Base-by-base conservation (phyloP, 257 asterid genomes). In the Nicotiana tomentosiformis region DNA sequence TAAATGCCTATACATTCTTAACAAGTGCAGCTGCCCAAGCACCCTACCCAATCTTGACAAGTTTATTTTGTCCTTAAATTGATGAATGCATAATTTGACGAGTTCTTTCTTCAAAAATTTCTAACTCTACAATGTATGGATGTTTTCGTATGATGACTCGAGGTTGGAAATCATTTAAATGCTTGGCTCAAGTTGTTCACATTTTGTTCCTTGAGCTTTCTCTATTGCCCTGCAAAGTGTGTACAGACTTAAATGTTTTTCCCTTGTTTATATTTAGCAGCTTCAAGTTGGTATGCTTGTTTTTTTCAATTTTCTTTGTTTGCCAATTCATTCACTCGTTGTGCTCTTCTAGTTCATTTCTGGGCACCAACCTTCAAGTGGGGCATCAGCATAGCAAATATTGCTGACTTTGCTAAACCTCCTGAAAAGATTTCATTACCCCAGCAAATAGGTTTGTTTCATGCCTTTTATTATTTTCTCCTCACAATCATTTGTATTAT, bases 351-450 rank as follows among this genome's bases (percentile, higher is more conserved):
- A 91, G 96, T 90, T 88, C 94, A 92, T 90, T 92, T 92, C 87
- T 90, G 94, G 96, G 97, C 97, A 43, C 97, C 97, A 46, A 92
- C 97, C 68, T 92, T 91, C 87, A 92, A 92, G 89, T 92, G 97
- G 97, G 94, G 97, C 84, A 92, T 92, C 83, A 92, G 92, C 87
- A 91, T 92, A 60, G 97, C 97, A 82, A 92, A 92, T 85, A 76
- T 92, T 82, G 94, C 91, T 0, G 97, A 92, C 88, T 90, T 88
- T 2, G 29, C 39, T 53, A 92, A 92, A 80, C 97, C 97, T 68
- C 92, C 97, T 0, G 94, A 92, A 91, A 90, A 91, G 87, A 86
- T 92, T 87, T 92, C 97, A 29, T 90, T 84, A 55, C 95, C 95
- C 79, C 95, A 91, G 81, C 95, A 91, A 81, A 89, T 90, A 53